Percentiles rank a stretch among this genome's conserved stretches.
Conservation (phyloP, 176 grass and related monocot genomes). For the Pharus latifolius region DNA sequence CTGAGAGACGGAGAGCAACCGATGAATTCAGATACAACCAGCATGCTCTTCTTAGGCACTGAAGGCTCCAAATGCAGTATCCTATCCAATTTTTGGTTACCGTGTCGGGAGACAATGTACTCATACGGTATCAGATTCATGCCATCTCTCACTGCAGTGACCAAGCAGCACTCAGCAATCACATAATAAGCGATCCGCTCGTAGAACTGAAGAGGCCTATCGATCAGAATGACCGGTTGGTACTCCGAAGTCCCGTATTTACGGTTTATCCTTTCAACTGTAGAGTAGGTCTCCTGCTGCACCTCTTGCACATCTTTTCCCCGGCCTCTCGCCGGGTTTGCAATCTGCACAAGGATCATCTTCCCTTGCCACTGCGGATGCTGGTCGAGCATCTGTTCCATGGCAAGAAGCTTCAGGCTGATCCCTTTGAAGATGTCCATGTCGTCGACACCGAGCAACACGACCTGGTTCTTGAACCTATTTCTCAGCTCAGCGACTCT, state of each 20-base stretch:
- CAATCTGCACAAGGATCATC: constrained; percentile 44
- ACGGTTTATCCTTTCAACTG: constrained; percentile 34
- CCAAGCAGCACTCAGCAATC: constrained; percentile 45
- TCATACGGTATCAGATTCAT: constrained; percentile 63
- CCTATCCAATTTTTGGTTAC: constrained; percentile 22
- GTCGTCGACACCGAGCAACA: constrained; percentile 51
- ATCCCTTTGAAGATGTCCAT: constrained; percentile 70
- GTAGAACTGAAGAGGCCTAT: constrained; percentile 38
- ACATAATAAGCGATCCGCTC: constrained; percentile 49
- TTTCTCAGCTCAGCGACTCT: constrained; percentile 23
- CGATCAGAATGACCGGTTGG: constrained; percentile 34
- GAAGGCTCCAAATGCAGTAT: constrained; percentile 9
- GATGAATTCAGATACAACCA: constrained; percentile 51
- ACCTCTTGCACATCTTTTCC: constrained; percentile 46
- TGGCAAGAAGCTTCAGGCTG: constrained; percentile 49
- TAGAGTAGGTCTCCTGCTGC: constrained; percentile 26
- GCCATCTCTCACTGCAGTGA: constrained; percentile 52
- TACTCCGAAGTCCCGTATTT: constrained; percentile 28
- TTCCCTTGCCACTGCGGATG: constrained; percentile 45
- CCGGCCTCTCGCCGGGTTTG: constrained; percentile 38
- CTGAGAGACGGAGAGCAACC: constrained; percentile 60
- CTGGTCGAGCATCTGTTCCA: constrained; percentile 42
- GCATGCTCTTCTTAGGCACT: constrained; percentile 28
- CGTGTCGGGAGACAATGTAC: constrained; percentile 42
- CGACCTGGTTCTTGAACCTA: constrained; percentile 20